Base-by-base conservation (phyloP, 2,329 filamentous ascomycete genomes). In the Pyrenophora graminea region DNA sequence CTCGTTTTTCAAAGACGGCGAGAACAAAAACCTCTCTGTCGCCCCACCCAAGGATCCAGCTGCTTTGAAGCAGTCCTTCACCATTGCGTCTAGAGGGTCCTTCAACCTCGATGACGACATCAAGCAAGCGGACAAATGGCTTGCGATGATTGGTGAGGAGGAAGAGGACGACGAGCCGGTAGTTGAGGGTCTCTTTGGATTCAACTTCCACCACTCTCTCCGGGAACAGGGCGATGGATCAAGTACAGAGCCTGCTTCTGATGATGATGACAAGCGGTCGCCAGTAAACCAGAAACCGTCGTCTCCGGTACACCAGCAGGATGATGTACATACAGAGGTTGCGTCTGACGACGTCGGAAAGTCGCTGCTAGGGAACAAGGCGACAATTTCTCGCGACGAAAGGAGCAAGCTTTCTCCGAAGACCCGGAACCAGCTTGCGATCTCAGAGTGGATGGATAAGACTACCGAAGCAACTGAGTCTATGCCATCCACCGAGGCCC, bases 161-260 rank as follows among this genome's bases (percentile, higher is more conserved):
- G 45, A 51, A 1, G 45, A 49, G 6, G 41, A n/a, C 3, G 13
- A 39, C 3, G 13, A 39, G 6, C 42, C 45, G 10, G 15, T 37
- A 12, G 15, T 51, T 33, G 39, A 43, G 3, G 51, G 51, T 25
- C 15, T 56, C 21, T 50, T 51, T 15, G 45, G 48, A n/a, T 43
- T 51, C 33, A 12, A 42, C 1, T 47, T 54, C 19, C 47, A 57
- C 23, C 47, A 51, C 17, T 38, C 25, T 17, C 21, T 47, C 30
- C 34, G 50, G n/a, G 7, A 31, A 30, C 31, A 31, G 39, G 25
- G 33, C 2, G 39, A 43, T 6, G 41, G n/a, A 7, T 39, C n/a
- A 8, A 39, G 36, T 18, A 33, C 36, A n/a, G 25, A 37, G 17
- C 38, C 6, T 8, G 15, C 18, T 13, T 4, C 13, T n/a, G 12